Conservation (phyloP, 78 protist genomes). For the Salpingoeca rosetta region DNA sequence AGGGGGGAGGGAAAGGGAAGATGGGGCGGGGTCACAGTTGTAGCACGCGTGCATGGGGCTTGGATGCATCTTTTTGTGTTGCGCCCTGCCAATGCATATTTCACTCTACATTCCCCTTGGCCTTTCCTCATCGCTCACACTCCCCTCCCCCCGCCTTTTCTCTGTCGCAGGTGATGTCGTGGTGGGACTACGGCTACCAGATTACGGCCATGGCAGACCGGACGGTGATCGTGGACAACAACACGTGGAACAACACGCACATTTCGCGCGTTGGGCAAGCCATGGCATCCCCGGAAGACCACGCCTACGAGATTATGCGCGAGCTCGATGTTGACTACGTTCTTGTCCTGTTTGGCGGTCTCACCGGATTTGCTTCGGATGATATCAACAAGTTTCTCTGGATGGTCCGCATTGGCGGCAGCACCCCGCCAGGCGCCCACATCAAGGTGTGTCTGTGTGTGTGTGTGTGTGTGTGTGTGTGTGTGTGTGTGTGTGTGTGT, state of each 20-base stretch:
- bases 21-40: too few relatives aligned
- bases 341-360: slow-evolving; percentile 95
- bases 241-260: slow-evolving; percentile 99
- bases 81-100: too few relatives aligned
- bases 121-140: too few relatives aligned
- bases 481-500: not conserved
- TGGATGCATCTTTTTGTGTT: too few relatives aligned
- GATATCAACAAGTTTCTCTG: slow-evolving; percentile 96
- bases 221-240: slow-evolving; percentile 95
- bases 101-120: too few relatives aligned
- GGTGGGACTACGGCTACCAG: slow-evolving; percentile 99
- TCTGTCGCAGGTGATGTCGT: slow-evolving; percentile 69
- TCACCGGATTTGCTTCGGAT: slow-evolving; percentile 86
- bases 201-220: slow-evolving; percentile 84
- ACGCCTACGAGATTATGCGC: slow-evolving; percentile 60
- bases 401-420: slow-evolving; percentile 88
- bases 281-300: slow-evolving; percentile 75
- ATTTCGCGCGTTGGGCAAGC: slow-evolving; percentile 93
- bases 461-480: not conserved
- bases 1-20: too few relatives aligned
- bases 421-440: slow-evolving; percentile 14
- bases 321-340: slow-evolving; percentile 93
- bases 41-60: too few relatives aligned
- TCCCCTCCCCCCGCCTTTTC: too few relatives aligned
- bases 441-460: not conserved